phyloP scores from a whole-genome alignment of 1,139 yeast species.

The Kluyveromyces sp. region DNA sequence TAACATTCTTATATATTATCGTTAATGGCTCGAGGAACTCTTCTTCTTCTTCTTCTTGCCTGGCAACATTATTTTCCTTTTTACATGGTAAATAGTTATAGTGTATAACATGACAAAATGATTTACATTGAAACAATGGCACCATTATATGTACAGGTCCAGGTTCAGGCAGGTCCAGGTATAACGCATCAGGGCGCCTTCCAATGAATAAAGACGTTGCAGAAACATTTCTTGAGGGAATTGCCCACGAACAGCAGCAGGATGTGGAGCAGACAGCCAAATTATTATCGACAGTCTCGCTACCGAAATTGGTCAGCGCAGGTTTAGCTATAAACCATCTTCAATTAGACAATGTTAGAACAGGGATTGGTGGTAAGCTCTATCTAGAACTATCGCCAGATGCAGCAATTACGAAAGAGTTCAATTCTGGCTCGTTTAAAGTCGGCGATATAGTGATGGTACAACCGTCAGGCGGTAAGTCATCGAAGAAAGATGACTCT shows the following conservation, averaged over 20 bases:
- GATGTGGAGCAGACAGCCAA: constrained; percentile 49
- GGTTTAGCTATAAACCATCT: constrained; percentile 76
- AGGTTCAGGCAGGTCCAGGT: neutral
- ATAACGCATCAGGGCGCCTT: neutral
- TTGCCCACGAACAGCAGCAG: constrained; percentile 50
- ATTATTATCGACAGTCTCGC: constrained; percentile 45
- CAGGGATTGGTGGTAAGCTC: constrained; percentile 75
- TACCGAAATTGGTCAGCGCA: constrained; percentile 55
- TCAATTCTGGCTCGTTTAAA: constrained; percentile 52
- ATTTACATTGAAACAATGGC: too few relatives aligned
- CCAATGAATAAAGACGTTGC: constrained; percentile 32
- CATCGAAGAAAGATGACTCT: constrained; percentile 14
- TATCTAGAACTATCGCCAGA: constrained; percentile 60
- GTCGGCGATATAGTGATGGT: constrained; percentile 67
- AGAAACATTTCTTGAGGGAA: constrained; percentile 41
- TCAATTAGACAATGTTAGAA: constrained; percentile 48
- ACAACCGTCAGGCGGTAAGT: constrained; percentile 25
- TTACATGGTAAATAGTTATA: too few relatives aligned
- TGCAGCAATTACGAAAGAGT: constrained; percentile 41
- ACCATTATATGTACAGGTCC: too few relatives aligned
- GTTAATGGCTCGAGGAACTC: too few relatives aligned
- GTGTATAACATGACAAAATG: too few relatives aligned
- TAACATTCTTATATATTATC: too few relatives aligned
- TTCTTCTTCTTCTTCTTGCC: too few relatives aligned
- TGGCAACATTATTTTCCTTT: too few relatives aligned